phyloP scores from a whole-genome alignment of 2,329 filamentous ascomycete species.

The Rosellinia necatrix region DNA sequence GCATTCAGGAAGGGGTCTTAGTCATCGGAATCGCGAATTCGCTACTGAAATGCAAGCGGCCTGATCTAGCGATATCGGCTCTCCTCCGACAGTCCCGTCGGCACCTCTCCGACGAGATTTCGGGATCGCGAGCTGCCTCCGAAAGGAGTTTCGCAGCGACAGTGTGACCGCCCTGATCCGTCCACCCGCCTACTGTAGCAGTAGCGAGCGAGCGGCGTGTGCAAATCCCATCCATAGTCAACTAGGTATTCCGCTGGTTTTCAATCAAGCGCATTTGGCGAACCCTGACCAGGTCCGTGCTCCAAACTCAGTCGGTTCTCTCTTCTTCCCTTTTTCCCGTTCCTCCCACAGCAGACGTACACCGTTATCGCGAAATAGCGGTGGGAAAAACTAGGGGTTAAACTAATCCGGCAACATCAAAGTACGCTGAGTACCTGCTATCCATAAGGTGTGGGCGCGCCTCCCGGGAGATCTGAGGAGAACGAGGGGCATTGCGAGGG shows the following conservation, averaged over 20 bases:
- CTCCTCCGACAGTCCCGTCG: slow-evolving; percentile 10
- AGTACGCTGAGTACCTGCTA: neutral
- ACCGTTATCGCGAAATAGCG: slow-evolving; percentile 1
- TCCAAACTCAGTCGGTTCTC: too few species aligned
- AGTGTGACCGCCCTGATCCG: slow-evolving; percentile 1
- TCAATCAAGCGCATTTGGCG: slow-evolving; percentile 9
- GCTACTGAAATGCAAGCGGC: neutral
- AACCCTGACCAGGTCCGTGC: too few species aligned
- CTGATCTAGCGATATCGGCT: slow-evolving; percentile 16
- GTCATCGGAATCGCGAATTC: neutral
- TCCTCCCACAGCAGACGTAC: too few species aligned
- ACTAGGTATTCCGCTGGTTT: neutral
- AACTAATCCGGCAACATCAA: slow-evolving; percentile 11
- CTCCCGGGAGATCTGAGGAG: slow-evolving; percentile 21
- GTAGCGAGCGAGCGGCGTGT: too few species aligned
- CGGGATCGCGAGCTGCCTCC: slow-evolving; percentile 1
- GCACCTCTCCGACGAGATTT: neutral
- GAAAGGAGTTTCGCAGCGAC: neutral
- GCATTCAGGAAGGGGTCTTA: neutral
- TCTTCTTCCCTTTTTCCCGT: neutral
- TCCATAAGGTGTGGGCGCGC: too few species aligned
- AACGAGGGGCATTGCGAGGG: slow-evolving; percentile 1
- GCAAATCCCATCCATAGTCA: too few species aligned
- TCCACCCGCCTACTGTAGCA: neutral
- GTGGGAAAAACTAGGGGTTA: neutral